phyloP scores from a whole-genome alignment of 306 rosid species.

The Ormosia semicastrata region DNA sequence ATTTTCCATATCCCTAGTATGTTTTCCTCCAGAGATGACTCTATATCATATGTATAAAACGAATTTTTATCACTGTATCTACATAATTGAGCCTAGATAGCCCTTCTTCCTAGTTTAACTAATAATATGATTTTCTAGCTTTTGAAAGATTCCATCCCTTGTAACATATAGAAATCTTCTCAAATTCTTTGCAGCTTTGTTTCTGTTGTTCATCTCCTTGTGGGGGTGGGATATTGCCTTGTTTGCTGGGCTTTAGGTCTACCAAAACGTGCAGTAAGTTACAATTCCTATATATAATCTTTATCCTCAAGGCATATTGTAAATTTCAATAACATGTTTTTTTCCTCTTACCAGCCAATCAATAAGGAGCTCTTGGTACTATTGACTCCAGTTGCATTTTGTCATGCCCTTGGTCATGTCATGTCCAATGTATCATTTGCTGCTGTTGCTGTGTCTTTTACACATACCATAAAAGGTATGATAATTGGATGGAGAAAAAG shows the following conservation, averaged over 20 bases:
- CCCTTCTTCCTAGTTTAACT: background rate
- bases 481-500: background rate
- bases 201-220: constrained; percentile 69
- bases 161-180: background rate
- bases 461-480: constrained; percentile 73
- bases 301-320: background rate
- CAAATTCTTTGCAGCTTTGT: constrained; percentile 56
- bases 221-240: constrained; percentile 72
- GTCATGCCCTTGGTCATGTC: constrained; percentile 88
- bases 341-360: constrained; percentile 41
- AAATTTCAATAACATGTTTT: background rate
- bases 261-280: constrained; percentile 72
- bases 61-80: background rate
- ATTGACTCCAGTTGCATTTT: constrained; percentile 64
- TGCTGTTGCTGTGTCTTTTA: constrained; percentile 80
- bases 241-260: constrained; percentile 65
- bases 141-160: background rate
- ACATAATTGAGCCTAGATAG: background rate
- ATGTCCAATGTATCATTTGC: constrained; percentile 82
- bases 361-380: constrained; percentile 58
- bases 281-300: background rate
- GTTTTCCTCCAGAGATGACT: constrained; percentile 14
- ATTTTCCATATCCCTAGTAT: constrained; percentile 85
- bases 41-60: background rate
- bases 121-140: background rate